Conservation (phyloP, 2,329 filamentous ascomycete genomes). For the Claviceps digitariae region DNA sequence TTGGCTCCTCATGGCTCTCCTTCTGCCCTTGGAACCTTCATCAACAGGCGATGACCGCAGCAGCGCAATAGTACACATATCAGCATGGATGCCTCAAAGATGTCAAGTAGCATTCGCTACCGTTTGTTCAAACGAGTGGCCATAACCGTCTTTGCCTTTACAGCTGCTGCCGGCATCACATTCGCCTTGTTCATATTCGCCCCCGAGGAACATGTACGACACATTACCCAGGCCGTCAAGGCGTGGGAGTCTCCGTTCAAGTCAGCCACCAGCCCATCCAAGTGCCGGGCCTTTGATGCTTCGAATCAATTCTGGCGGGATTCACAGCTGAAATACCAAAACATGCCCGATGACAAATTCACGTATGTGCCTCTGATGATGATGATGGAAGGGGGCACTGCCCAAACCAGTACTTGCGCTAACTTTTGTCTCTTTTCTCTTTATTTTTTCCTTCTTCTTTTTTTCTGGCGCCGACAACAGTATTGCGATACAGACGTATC, state of each 20-base stretch:
- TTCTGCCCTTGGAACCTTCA: neutral
- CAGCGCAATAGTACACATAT: neutral
- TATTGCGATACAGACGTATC: slow-evolving; percentile 24
- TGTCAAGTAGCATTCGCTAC: neutral
- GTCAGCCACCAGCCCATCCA: neutral
- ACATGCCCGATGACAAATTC: slow-evolving; percentile 17
- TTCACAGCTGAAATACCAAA: slow-evolving; percentile 13
- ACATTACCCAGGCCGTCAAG: neutral
- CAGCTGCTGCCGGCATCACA: neutral
- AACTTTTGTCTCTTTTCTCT: neutral
- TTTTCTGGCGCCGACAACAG: slow-evolving; percentile 9
- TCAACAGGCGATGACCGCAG: neutral
- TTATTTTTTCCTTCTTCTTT: neutral
- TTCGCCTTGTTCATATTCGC: neutral
- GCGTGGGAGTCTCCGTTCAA: neutral
- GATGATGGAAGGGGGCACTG: no score
- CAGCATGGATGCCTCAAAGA: slow-evolving; percentile 1
- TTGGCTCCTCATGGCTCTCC: neutral
- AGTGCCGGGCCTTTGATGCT: slow-evolving; percentile 1
- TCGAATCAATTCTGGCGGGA: slow-evolving; percentile 10
- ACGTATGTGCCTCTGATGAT: slow-evolving; percentile 12
- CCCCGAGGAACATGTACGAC: slow-evolving; percentile 3
- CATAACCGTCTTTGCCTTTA: slow-evolving; percentile 1
- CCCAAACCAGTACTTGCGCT: neutral
- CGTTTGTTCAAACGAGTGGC: slow-evolving; percentile 3